Conservation (phyloP, 345 rosid species). For the Lumnitzera littorea region DNA sequence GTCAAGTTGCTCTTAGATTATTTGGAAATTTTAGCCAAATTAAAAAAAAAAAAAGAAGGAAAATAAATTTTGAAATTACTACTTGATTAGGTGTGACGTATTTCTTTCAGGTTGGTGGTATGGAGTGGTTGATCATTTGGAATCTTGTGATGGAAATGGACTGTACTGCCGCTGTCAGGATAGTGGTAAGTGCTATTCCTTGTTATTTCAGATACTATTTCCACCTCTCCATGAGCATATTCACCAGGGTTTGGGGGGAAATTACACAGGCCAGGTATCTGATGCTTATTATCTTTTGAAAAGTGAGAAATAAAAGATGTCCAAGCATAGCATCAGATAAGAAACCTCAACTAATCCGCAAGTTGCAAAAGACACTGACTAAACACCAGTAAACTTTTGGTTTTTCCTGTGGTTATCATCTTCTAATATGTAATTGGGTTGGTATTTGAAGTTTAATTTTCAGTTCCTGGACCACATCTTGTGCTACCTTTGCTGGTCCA, state of each 20-base stretch:
- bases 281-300: not conserved
- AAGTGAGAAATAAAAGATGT: not conserved
- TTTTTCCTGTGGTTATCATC: too few species aligned
- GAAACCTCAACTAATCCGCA: too few species aligned
- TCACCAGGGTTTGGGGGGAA: not conserved
- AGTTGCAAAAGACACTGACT: too few species aligned
- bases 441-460: slow-evolving; percentile 2
- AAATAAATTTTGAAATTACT: not conserved
- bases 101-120: slow-evolving; percentile 89
- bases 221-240: slow-evolving; percentile 8
- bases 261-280: too few species aligned
- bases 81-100: slow-evolving; percentile 9
- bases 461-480: slow-evolving; percentile 7
- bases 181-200: slow-evolving; percentile 37
- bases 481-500: slow-evolving; percentile 42
- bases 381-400: not conserved
- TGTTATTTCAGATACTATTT: slow-evolving; percentile 7
- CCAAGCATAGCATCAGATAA: not conserved
- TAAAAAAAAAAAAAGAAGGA: too few species aligned
- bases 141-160: slow-evolving; percentile 69
- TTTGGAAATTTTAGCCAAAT: not conserved
- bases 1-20: too few species aligned
- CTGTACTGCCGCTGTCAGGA: slow-evolving; percentile 54
- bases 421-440: too few species aligned
- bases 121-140: slow-evolving; percentile 80